A percentile compares a stretch with the other conserved stretches of the same genome.
Evolutionary conservation across 2,329 filamentous ascomycete genomes (phyloP).

Genomic region (Talaromyces verruculosus): DNA sequence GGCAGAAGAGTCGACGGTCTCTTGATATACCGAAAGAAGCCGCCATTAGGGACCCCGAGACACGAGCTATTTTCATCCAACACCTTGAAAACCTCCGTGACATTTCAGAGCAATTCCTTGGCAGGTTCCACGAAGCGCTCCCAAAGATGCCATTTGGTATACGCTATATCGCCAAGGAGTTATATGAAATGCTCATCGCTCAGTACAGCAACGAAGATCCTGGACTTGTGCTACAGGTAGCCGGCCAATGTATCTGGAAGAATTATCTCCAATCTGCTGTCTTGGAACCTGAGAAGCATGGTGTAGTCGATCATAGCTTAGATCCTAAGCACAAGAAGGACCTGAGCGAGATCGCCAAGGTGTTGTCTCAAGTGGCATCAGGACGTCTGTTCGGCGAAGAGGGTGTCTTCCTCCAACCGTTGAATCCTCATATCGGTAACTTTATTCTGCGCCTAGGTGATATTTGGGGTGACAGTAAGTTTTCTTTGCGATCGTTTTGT

Average conservation of each 20-base stretch:
- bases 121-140: slow-evolving; percentile 75
- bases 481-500: background rate
- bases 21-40: slow-evolving; percentile 86
- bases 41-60: slow-evolving; percentile 94
- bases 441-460: slow-evolving; percentile 76
- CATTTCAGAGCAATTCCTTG: slow-evolving; percentile 87
- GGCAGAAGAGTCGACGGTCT: slow-evolving; percentile 74
- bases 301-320: slow-evolving; percentile 84
- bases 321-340: slow-evolving; percentile 93
- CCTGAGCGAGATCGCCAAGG: slow-evolving; percentile 83
- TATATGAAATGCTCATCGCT: slow-evolving; percentile 72
- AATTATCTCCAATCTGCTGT: slow-evolving; percentile 90
- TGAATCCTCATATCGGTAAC: slow-evolving; percentile 87
- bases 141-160: slow-evolving; percentile 91
- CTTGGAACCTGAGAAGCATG: slow-evolving; percentile 85
- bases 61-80: slow-evolving; percentile 86
- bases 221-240: slow-evolving; percentile 74
- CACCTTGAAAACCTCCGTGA: slow-evolving; percentile 91
- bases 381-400: slow-evolving; percentile 89
- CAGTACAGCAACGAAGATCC: slow-evolving; percentile 79
- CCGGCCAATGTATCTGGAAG: slow-evolving; percentile 90
- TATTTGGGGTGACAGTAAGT: slow-evolving; percentile 67
- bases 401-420: slow-evolving; percentile 90
- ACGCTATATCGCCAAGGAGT: slow-evolving; percentile 82
- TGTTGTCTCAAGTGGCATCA: slow-evolving; percentile 83